Evolutionary conservation across 345 rosid species (phyloP).

Genomic region (Acer yangbiense): DNA sequence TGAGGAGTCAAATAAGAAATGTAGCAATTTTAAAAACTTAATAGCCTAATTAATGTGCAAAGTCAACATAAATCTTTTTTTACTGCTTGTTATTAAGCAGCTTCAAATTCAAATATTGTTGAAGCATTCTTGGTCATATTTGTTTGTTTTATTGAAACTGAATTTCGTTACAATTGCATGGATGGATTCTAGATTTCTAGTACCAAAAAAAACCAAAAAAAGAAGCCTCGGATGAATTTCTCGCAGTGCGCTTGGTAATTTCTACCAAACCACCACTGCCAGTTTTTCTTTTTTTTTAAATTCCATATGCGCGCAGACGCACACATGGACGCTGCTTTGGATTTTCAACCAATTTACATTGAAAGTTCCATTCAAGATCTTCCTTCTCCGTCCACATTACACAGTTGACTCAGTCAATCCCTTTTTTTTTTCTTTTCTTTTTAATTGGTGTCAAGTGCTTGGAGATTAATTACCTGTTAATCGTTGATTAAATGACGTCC

Average conservation of each 20-base stretch:
- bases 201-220: neutral
- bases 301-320: too few relatives aligned
- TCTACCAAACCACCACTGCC: neutral
- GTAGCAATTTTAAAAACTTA: too few relatives aligned
- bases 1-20: too few relatives aligned
- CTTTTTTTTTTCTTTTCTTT: too few relatives aligned
- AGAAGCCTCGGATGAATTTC: conserved; percentile 1
- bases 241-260: neutral
- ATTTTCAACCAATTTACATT: neutral
- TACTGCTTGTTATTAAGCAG: too few relatives aligned
- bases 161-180: neutral
- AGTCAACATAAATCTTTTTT: too few relatives aligned
- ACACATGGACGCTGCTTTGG: neutral
- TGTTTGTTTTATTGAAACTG: neutral
- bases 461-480: neutral
- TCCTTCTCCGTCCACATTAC: neutral
- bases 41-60: too few relatives aligned
- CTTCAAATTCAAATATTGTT: too few relatives aligned
- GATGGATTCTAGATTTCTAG: neutral
- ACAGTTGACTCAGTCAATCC: neutral
- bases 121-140: too few relatives aligned
- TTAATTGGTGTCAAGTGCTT: too few relatives aligned
- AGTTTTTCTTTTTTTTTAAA: neutral
- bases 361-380: neutral
- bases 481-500: too few relatives aligned